Conservation (phyloP, 805 yeast genomes). For the Metschnikowia proteae region DNA sequence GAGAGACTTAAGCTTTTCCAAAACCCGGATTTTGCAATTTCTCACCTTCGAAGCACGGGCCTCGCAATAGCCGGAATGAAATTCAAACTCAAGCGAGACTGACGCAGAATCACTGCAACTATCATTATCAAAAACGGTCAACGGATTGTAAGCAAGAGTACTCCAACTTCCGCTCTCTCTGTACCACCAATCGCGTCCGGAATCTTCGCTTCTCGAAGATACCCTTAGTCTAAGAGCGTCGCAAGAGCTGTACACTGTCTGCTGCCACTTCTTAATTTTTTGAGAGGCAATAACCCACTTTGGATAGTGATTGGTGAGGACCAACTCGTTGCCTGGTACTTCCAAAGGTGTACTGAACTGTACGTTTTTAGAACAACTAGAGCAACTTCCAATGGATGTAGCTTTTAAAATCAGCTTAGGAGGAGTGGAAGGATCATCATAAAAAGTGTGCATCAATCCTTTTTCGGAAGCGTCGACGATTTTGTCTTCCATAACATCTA, state of each 20-base stretch:
- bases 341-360: neutral
- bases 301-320: neutral
- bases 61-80: neutral
- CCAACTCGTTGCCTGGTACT: neutral
- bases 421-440: neutral
- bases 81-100: neutral
- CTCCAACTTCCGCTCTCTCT: neutral
- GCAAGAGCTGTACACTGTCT: neutral
- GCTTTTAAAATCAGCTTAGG: neutral
- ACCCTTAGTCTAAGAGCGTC: neutral
- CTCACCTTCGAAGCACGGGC: neutral
- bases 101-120: neutral
- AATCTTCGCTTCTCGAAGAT: neutral
- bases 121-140: neutral
- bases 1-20: neutral
- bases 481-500: too few species aligned
- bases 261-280: neutral
- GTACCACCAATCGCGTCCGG: neutral
- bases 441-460: too few species aligned
- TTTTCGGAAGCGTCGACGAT: too few species aligned
- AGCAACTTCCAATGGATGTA: neutral
- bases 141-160: neutral
- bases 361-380: neutral
- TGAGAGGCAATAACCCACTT: neutral
- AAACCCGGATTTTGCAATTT: neutral